These are phyloP conservation scores for Escallonia rubra DNA, from an alignment of 129 eudicot species.

Conservation along the genomic window DNA sequence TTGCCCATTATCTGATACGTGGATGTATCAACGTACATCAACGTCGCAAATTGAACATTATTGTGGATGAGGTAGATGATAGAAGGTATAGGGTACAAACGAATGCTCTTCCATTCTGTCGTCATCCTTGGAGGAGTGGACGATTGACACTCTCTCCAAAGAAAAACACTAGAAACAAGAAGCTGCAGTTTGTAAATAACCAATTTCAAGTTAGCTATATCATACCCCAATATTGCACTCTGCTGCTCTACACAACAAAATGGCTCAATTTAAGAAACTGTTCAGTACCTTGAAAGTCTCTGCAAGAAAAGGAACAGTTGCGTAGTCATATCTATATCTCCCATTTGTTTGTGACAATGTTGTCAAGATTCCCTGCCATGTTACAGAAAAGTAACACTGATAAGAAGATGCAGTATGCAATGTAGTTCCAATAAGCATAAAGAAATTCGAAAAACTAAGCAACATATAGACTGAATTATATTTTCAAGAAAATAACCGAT, in stretches of 20 bases:
- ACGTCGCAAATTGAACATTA: conserved; percentile 84
- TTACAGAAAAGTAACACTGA: conserved; percentile 1
- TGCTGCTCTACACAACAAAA: not conserved
- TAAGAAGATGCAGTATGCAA: too few relatives aligned
- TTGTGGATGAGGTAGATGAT: conserved; percentile 85
- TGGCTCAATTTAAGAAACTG: not conserved
- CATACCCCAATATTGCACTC: not conserved
- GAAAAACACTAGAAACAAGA: conserved; percentile 56
- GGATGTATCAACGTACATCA: conserved; percentile 83
- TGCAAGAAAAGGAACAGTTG: conserved; percentile 97
- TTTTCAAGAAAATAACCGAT: too few relatives aligned
- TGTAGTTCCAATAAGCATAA: too few relatives aligned
- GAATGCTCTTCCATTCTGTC: conserved; percentile 70
- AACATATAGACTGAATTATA: too few relatives aligned
- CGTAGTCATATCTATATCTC: conserved; percentile 89
- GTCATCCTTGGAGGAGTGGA: conserved; percentile 76
- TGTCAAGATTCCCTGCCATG: conserved; percentile 84
- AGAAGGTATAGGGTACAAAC: conserved; percentile 80
- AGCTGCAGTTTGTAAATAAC: conserved; percentile 45
- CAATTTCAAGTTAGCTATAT: too few relatives aligned
- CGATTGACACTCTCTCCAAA: conserved; percentile 61
- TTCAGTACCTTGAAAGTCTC: conserved; percentile 84
- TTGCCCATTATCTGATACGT: conserved; percentile 87
- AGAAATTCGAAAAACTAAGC: too few relatives aligned
- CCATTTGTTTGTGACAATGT: conserved; percentile 90